Evolutionary conservation across 345 rosid genomes (phyloP), one percentile per base, ranked within the genome.

Genomic region (Tarenaya hassleriana): DNA sequence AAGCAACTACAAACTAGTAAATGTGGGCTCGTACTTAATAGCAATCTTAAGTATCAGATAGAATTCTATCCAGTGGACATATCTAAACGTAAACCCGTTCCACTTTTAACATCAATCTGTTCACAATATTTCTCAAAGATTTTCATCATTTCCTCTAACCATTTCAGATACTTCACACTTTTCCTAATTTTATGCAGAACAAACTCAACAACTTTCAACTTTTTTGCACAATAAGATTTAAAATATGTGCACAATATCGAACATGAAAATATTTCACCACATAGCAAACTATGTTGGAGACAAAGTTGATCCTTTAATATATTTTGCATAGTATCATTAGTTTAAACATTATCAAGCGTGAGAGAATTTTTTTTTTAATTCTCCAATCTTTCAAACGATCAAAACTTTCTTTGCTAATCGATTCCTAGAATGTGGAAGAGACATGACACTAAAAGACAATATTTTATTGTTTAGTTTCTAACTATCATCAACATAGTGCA

Each of bases 321-420:
- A 31, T 35, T 39, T 52, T 52, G 57, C 45, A 19, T 52, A 20
- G 19, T 52, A 39, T 52, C 57, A 38, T 52, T 52, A 20, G 43
- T 6, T 17, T 16, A 35, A 8, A 45, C 57, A 38, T 52, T 52
- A 41, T 52, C 57, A 19, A 39, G 45, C 6, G 43, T 35, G 15
- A 39, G 20, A 37, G 34, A 38, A 52, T 0, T 35, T 9, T 52
- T 52, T 21, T 39, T 12, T 38, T 19, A 14, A 39, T 52, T 20
- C 57, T n/a, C 20, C 57, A 52, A 52, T 52, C 57, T 15, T 52
- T 16, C 45, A 52, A 34, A 50, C 20, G 16, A 16, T 10, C 17
- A 50, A 20, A 17, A 50, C 16, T 15, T 32, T 34, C 6, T 49
- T 50, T 24, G 29, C 3, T 5, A 50, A 50, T 15, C 33, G 40